Evolutionary conservation across 345 rosid species (phyloP).

Genomic region (Linum lewisii): DNA sequence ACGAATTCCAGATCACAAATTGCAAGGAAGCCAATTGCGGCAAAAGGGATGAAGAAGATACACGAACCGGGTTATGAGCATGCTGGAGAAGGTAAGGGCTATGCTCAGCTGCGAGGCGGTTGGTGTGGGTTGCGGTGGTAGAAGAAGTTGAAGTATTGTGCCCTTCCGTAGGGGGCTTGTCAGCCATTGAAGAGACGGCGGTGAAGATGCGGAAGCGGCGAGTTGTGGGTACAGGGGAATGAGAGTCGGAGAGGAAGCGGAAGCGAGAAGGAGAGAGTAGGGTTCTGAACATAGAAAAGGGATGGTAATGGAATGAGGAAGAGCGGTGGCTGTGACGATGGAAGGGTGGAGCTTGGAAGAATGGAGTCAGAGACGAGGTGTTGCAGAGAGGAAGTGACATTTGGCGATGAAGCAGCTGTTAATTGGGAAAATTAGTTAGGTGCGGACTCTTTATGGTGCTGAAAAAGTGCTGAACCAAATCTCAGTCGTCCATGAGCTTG

Average conservation of each 20-base stretch:
- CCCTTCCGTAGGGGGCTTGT: slow-evolving; percentile 9
- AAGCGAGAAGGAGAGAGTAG: not conserved
- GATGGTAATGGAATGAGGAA: too few species aligned
- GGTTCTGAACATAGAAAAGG: not conserved
- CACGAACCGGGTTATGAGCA: slow-evolving; percentile 72
- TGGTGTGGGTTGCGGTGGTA: slow-evolving; percentile 37
- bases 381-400: not conserved
- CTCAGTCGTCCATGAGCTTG: too few species aligned
- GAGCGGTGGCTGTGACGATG: too few species aligned
- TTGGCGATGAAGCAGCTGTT: not conserved
- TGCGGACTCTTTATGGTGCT: too few species aligned
- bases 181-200: slow-evolving; percentile 15
- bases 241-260: not conserved
- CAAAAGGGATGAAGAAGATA: not conserved
- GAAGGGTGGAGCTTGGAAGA: too few species aligned
- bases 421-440: too few species aligned
- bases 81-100: slow-evolving; percentile 93
- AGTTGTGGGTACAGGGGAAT: not conserved
- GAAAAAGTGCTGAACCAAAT: too few species aligned
- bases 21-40: not conserved
- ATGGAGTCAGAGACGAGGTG: too few species aligned
- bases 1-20: not conserved
- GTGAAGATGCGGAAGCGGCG: not conserved
- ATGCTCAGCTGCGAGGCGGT: slow-evolving; percentile 73
- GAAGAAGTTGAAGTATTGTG: slow-evolving; percentile 17